Evolutionary conservation across 2,329 filamentous ascomycete species (phyloP).

Genomic region (Endocalyx cinctus): DNA sequence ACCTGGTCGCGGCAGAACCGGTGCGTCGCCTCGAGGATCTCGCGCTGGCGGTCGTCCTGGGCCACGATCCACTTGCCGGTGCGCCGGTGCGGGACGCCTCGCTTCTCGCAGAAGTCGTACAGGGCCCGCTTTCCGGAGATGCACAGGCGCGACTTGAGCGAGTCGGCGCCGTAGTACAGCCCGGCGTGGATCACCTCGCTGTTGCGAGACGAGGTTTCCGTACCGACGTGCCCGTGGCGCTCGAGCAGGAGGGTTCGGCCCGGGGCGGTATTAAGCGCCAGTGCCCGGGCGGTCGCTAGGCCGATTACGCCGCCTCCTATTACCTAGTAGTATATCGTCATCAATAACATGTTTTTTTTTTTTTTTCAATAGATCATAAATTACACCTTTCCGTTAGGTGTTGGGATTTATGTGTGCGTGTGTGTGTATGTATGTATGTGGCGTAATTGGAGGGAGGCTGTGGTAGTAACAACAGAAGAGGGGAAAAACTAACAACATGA

Average conservation of each 20-base stretch:
- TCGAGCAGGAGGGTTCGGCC: conserved; percentile 75
- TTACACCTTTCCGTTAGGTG: too few species aligned
- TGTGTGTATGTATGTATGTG: too few species aligned
- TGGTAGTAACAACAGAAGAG: not conserved
- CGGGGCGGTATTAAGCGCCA: conserved; percentile 56
- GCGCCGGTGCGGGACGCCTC: conserved; percentile 65
- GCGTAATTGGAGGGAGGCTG: too few species aligned
- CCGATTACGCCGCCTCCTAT: conserved; percentile 67
- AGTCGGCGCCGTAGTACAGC: conserved; percentile 75
- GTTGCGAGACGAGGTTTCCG: conserved; percentile 85
- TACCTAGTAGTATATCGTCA: conserved; percentile 36
- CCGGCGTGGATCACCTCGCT: conserved; percentile 96
- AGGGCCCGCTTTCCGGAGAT: conserved; percentile 70
- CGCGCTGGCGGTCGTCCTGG: conserved; percentile 67
- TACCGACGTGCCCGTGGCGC: conserved; percentile 69
- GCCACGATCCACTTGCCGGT: conserved; percentile 95
- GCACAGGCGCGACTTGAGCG: conserved; percentile 81
- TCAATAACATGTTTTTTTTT: not conserved
- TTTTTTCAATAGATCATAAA: too few species aligned
- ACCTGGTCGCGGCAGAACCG: conserved; percentile 34
- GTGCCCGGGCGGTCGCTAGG: conserved; percentile 69
- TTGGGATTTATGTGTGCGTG: not conserved
- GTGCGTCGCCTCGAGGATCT: conserved; percentile 52
- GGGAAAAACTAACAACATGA: not conserved
- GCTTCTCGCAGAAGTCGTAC: conserved; percentile 68